Base-by-base conservation (phyloP, 1,284 basidiomycete genomes). In the Ustilago vetiveriae region DNA sequence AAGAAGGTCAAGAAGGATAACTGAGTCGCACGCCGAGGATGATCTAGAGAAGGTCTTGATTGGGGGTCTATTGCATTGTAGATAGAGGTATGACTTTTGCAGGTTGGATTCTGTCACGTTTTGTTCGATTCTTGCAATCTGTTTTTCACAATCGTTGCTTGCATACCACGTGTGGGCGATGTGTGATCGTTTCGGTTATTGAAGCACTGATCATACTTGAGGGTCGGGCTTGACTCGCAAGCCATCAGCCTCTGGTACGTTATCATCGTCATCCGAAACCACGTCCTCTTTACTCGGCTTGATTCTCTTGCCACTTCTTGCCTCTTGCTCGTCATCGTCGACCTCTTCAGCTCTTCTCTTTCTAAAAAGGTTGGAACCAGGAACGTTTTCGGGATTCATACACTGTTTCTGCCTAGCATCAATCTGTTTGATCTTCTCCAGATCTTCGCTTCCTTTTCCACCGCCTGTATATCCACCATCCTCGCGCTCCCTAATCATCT, bases 351-450 rank as follows among this genome's bases (percentile, higher is more conserved):
- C 60, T 29, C 42, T 23, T 8, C 48, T 40, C 36, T 59, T 51
- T 14, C 48, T 48, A 13, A 37, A 52, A 32, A 64, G 30, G 26
- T 33, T 54, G 3, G 48, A 43, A 1, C 52, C 55, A 3, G 50
- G 54, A 2, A 48, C 45, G 24, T 59, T 58, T 19, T 59, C 63
- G 0, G 52, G 50, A 27, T 59, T 58, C 66, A 69, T 62, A 42
- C 68, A 71, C 27, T 35, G 49, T 27, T 71, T 71, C 29, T 66
- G 68, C 7, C 58, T 22, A 30, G 43, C 56, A 33, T 78, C 76
- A 32, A 78, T 71, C 44, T 63, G 50, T 36, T 72, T 74, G 13
- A 76, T 69, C 27, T 50, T 56, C 23, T 74, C 76, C 21, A 74
- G 33, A 38, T 74, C 69, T 8, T 62, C 57, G 0, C 36, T 19